Conservation (phyloP, 805 yeast genomes). For the Suhomyces canberraensis region DNA sequence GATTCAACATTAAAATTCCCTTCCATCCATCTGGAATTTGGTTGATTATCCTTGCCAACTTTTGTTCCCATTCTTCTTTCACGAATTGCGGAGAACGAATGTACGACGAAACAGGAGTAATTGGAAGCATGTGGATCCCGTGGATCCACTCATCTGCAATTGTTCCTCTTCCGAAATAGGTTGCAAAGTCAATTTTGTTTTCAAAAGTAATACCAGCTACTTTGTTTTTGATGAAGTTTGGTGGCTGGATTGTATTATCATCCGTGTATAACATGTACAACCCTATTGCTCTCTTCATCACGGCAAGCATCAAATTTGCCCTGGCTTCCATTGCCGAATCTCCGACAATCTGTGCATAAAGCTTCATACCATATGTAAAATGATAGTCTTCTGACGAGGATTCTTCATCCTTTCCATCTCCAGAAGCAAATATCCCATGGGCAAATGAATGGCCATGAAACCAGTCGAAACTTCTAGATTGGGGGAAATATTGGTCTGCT, state of each 20-base stretch:
- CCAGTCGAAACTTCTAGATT: slow-evolving; percentile 70
- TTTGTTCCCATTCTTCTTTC: slow-evolving; percentile 60
- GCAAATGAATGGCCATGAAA: slow-evolving; percentile 79
- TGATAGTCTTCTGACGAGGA: slow-evolving; percentile 74
- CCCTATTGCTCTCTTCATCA: slow-evolving; percentile 52
- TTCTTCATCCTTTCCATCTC: slow-evolving; percentile 78
- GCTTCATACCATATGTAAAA: slow-evolving; percentile 62
- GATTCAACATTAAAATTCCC: slow-evolving; percentile 68
- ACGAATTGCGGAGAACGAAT: slow-evolving; percentile 54
- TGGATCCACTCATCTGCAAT: slow-evolving; percentile 62
- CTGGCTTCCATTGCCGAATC: slow-evolving; percentile 51
- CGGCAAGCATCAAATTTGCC: slow-evolving; percentile 58
- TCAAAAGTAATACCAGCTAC: slow-evolving; percentile 75
- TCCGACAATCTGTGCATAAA: slow-evolving; percentile 58
- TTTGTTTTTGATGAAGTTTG: slow-evolving; percentile 53
- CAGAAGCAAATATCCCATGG: slow-evolving; percentile 63
- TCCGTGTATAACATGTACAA: slow-evolving; percentile 53
- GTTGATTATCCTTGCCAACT: slow-evolving; percentile 43
- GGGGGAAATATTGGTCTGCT: slow-evolving; percentile 59
- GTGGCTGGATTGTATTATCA: slow-evolving; percentile 56
- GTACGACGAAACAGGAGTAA: slow-evolving; percentile 64
- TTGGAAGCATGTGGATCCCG: slow-evolving; percentile 76
- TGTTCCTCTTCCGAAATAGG: slow-evolving; percentile 69
- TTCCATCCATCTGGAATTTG: slow-evolving; percentile 66
- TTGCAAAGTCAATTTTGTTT: slow-evolving; percentile 68